Evolutionary conservation across 1,139 yeast genomes (phyloP).

Genomic region (Blastobotrys indianensis): DNA sequence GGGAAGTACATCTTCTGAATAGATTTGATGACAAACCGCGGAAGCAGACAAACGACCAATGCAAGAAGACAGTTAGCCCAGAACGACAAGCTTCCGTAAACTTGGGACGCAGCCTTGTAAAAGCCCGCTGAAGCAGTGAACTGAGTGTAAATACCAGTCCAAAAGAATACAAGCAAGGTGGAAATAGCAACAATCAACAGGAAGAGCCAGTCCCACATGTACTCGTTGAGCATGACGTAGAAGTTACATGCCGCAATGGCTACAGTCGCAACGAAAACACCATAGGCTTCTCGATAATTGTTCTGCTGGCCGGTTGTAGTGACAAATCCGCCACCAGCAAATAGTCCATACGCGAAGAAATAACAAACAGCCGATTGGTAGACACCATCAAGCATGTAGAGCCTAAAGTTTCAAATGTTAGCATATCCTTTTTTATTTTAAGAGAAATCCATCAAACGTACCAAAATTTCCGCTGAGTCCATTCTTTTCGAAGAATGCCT

Average conservation of each 20-base stretch:
- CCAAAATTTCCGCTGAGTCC: conserved; percentile 75
- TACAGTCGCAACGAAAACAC: conserved; percentile 72
- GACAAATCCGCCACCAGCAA: conserved; percentile 51
- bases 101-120: conserved; percentile 68
- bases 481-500: conserved; percentile 78
- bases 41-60: conserved; percentile 63
- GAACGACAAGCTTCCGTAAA: conserved; percentile 65
- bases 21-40: conserved; percentile 65
- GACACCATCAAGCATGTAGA: conserved; percentile 77
- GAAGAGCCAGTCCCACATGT: conserved; percentile 92
- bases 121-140: conserved; percentile 57
- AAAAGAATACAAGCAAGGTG: conserved; percentile 60
- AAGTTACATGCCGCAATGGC: conserved; percentile 76
- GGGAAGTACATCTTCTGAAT: conserved; percentile 60
- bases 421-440: not conserved
- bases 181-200: conserved; percentile 60
- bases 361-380: conserved; percentile 84
- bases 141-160: conserved; percentile 93
- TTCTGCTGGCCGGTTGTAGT: conserved; percentile 58
- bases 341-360: conserved; percentile 76
- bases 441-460: conserved; percentile 1
- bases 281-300: conserved; percentile 82
- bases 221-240: conserved; percentile 74
- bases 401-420: conserved; percentile 16
- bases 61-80: conserved; percentile 82